phyloP scores from a whole-genome alignment of 2,329 filamentous ascomycete species.

The Nemania abortiva region DNA sequence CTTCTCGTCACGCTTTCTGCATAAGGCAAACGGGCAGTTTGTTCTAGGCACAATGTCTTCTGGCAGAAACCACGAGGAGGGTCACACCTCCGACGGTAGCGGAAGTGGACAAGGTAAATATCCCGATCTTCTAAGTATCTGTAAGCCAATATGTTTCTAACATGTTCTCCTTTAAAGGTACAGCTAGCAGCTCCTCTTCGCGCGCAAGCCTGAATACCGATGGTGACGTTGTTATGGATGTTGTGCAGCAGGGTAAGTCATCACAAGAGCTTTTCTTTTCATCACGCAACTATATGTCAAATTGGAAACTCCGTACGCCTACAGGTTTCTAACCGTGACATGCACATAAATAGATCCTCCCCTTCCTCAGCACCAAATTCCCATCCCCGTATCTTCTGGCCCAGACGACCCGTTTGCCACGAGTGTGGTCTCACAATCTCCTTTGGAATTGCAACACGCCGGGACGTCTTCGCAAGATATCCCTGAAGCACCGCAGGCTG shows the following conservation, averaged over 20 bases:
- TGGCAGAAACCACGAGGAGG: background rate
- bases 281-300: background rate
- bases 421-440: background rate
- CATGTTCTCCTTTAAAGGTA: background rate
- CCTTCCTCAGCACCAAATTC: background rate
- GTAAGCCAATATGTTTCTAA: background rate
- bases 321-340: background rate
- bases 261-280: background rate
- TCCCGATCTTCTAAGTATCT: background rate
- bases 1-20: background rate
- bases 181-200: background rate
- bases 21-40: background rate
- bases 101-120: background rate
- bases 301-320: background rate
- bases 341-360: background rate
- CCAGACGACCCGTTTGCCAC: background rate
- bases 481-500: too few relatives aligned
- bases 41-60: conserved; percentile 3
- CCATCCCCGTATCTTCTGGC: background rate
- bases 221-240: background rate
- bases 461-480: background rate
- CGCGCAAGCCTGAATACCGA: too few relatives aligned
- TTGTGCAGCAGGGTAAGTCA: background rate
- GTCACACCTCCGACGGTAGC: background rate
- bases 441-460: background rate